Conservation (phyloP, 768 basidiomycete genomes). For the Xerocomellus amylosporus region DNA sequence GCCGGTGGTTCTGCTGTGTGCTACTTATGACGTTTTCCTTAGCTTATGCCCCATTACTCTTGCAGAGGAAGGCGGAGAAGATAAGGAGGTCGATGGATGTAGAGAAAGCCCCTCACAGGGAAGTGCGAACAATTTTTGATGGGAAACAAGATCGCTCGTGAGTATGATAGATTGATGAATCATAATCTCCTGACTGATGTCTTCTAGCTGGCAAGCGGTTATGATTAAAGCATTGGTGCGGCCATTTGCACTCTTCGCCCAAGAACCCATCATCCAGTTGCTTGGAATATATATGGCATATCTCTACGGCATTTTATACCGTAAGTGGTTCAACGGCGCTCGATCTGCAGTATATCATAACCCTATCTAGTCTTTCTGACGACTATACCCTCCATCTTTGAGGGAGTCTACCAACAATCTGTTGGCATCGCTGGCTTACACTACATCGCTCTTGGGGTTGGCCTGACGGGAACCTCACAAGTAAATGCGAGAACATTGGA, state of each 20-base stretch:
- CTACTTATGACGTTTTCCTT: constrained; percentile 14
- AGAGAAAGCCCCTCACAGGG: constrained; percentile 40
- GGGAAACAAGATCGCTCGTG: constrained; percentile 41
- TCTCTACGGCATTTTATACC: constrained; percentile 63
- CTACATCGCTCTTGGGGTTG: constrained; percentile 70
- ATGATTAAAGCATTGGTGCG: constrained; percentile 54
- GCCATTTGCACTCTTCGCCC: constrained; percentile 62
- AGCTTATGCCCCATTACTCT: constrained; percentile 31
- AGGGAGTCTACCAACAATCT: constrained; percentile 48
- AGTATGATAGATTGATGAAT: constrained; percentile 15
- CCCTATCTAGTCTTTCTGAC: constrained; percentile 57
- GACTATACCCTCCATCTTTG: constrained; percentile 59
- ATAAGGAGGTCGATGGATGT: constrained; percentile 45
- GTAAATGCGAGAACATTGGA: constrained; percentile 58
- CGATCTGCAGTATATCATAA: not conserved
- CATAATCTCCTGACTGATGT: not conserved
- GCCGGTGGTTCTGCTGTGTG: not conserved
- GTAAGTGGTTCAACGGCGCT: constrained; percentile 35
- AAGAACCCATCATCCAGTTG: constrained; percentile 66
- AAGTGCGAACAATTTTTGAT: constrained; percentile 51
- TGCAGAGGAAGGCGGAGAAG: constrained; percentile 49
- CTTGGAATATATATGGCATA: constrained; percentile 69
- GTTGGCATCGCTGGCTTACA: constrained; percentile 63
- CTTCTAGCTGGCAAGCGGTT: constrained; percentile 48
- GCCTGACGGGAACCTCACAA: constrained; percentile 51